A percentile compares a stretch with the other conserved stretches of the same genome.
Evolutionary conservation across 768 basidiomycete species (phyloP).

Genomic region (Holtermannia corniformis): DNA sequence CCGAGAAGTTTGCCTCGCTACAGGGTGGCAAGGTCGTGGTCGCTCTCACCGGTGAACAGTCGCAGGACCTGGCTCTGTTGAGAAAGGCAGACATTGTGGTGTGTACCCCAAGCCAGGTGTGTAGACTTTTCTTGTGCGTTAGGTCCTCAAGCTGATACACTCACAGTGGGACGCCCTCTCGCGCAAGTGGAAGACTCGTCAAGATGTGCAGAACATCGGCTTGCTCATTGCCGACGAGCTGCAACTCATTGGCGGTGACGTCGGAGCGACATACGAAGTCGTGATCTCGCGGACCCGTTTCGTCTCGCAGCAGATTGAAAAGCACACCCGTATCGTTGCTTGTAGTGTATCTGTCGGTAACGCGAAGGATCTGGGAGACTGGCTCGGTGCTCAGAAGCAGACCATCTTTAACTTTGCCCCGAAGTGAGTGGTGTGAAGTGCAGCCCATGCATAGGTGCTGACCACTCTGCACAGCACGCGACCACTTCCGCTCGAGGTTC

Average conservation of each 20-base stretch:
- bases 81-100: slow-evolving; percentile 85
- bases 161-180: slow-evolving; percentile 88
- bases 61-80: slow-evolving; percentile 80
- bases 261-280: slow-evolving; percentile 93
- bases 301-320: slow-evolving; percentile 84
- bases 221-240: slow-evolving; percentile 91
- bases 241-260: slow-evolving; percentile 86
- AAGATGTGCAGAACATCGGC: slow-evolving; percentile 89
- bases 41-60: slow-evolving; percentile 86
- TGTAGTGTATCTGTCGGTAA: slow-evolving; percentile 93
- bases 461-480: slow-evolving; percentile 65
- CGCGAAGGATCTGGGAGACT: slow-evolving; percentile 89
- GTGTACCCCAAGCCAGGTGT: slow-evolving; percentile 83
- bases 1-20: slow-evolving; percentile 63
- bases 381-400: slow-evolving; percentile 90
- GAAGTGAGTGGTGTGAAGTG: slow-evolving; percentile 46
- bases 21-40: slow-evolving; percentile 92
- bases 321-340: slow-evolving; percentile 87
- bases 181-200: slow-evolving; percentile 88
- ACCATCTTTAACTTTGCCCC: slow-evolving; percentile 98
- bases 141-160: background rate
- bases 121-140: slow-evolving; percentile 33
- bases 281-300: slow-evolving; percentile 94
- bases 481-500: slow-evolving; percentile 95
- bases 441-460: background rate